Conservation (phyloP, 495 filamentous ascomycete species). For the Podospora bellae-mahoneyi region DNA sequence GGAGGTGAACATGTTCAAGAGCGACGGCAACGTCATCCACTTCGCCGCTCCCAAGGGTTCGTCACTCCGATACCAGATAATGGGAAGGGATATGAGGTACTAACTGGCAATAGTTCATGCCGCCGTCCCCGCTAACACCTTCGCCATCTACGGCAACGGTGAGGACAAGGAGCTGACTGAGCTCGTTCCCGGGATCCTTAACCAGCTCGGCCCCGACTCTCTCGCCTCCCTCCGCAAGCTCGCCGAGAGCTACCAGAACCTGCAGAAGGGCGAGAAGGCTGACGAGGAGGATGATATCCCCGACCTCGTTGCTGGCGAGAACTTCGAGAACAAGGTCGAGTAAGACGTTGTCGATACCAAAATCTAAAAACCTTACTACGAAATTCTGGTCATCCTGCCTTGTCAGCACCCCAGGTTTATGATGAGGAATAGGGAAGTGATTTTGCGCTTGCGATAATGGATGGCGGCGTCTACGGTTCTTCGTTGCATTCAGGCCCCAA, state of each 20-base stretch:
- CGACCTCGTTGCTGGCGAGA: constrained; percentile 91
- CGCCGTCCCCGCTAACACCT: constrained; percentile 91
- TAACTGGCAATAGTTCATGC: constrained; percentile 70
- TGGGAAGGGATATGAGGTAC: neutral
- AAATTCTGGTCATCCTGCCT: neutral
- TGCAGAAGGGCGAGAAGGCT: constrained; percentile 94
- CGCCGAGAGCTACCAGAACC: constrained; percentile 97
- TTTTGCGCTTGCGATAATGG: constrained; percentile 2
- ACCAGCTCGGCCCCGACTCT: constrained; percentile 97
- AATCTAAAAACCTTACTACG: constrained; percentile 15
- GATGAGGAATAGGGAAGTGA: constrained; percentile 14
- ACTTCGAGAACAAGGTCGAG: constrained; percentile 94
- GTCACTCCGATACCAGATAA: constrained; percentile 23
- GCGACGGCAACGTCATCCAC: constrained; percentile 99
- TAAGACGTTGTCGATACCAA: constrained; percentile 43
- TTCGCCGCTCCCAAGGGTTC: constrained; percentile 94
- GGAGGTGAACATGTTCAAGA: constrained; percentile 99
- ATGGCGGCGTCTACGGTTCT: constrained; percentile 32
- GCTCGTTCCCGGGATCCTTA: constrained; percentile 97
- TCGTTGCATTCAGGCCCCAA: neutral
- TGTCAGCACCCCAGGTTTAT: constrained; percentile 14
- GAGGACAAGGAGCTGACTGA: constrained; percentile 99
- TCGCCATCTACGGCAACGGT: constrained; percentile 97
- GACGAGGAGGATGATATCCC: constrained; percentile 86
- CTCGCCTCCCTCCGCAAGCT: constrained; percentile 97